Conservation (phyloP, 371 early-diverging fungal genomes). For the Actinomucor elegans region DNA sequence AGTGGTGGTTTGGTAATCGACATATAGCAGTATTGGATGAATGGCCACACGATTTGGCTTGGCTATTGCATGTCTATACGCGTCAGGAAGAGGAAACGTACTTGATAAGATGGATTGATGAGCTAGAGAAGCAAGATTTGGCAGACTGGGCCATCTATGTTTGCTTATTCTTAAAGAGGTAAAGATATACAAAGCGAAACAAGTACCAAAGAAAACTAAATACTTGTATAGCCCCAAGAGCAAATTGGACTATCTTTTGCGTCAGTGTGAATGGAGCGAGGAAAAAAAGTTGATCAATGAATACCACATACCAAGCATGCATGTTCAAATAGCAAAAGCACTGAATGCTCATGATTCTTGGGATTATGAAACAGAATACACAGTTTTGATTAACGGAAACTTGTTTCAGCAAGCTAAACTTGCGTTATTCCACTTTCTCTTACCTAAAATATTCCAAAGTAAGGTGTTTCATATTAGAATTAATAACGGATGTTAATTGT, state of each 20-base stretch:
- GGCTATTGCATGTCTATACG: conserved; percentile 12
- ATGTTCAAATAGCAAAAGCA: conserved; percentile 12
- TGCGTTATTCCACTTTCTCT: conserved; percentile 10
- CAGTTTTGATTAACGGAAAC: conserved; percentile 7
- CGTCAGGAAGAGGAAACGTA: neutral
- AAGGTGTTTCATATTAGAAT: too few species aligned
- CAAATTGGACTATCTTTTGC: conserved; percentile 2
- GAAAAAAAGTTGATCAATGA: conserved; percentile 3
- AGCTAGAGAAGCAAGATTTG: conserved; percentile 9
- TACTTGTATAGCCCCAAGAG: neutral
- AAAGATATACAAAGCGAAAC: neutral
- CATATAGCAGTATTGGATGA: neutral
- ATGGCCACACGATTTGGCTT: conserved; percentile 22
- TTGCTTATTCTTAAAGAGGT: conserved; percentile 6
- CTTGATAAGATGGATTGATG: conserved; percentile 8
- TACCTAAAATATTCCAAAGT: conserved; percentile 17
- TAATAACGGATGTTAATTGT: too few species aligned
- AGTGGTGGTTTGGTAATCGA: conserved; percentile 12
- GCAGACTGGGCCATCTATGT: conserved; percentile 18
- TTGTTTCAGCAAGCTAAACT: conserved; percentile 9
- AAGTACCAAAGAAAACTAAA: too few species aligned
- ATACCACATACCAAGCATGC: conserved; percentile 15
- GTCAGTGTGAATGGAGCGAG: conserved; percentile 18
- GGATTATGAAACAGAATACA: conserved; percentile 21
- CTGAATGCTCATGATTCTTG: conserved; percentile 25